Evolutionary conservation across 2,329 filamentous ascomycete genomes (phyloP).

Genomic region (Cladosporium velox): DNA sequence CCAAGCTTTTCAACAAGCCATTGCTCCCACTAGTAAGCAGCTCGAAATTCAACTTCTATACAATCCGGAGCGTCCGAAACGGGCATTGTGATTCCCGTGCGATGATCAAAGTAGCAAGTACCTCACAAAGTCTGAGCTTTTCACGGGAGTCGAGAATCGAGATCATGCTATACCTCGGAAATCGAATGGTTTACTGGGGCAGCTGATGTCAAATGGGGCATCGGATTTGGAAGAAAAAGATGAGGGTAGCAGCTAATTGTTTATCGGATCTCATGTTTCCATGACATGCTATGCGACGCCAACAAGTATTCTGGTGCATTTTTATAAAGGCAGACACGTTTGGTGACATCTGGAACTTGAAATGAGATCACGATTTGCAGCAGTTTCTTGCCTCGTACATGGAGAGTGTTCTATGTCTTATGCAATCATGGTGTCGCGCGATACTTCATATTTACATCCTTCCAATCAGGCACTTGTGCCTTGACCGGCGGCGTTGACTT

Average conservation of each 20-base stretch:
- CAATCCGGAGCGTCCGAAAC: background rate
- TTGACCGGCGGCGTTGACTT: background rate
- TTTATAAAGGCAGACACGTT: background rate
- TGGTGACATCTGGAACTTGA: background rate
- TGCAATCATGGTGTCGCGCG: too few relatives aligned
- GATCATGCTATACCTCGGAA: background rate
- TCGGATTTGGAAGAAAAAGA: too few relatives aligned
- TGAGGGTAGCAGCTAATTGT: too few relatives aligned
- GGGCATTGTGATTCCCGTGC: background rate
- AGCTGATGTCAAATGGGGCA: background rate
- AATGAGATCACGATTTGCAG: too few relatives aligned
- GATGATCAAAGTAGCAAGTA: background rate
- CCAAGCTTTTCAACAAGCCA: background rate
- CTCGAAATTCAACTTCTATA: background rate
- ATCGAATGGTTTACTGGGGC: too few relatives aligned
- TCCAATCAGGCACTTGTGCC: background rate
- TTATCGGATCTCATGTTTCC: too few relatives aligned
- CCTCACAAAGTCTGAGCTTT: background rate
- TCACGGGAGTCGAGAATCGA: background rate
- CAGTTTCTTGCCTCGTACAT: too few relatives aligned
- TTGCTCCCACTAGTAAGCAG: background rate
- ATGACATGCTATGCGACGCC: too few relatives aligned
- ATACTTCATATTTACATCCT: too few relatives aligned
- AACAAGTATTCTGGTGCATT: background rate
- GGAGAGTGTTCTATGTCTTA: too few relatives aligned